These are phyloP conservation scores for Neofusicoccum ribis DNA, from an alignment of 2,329 filamentous ascomycete genomes.

Conservation along the genomic window DNA sequence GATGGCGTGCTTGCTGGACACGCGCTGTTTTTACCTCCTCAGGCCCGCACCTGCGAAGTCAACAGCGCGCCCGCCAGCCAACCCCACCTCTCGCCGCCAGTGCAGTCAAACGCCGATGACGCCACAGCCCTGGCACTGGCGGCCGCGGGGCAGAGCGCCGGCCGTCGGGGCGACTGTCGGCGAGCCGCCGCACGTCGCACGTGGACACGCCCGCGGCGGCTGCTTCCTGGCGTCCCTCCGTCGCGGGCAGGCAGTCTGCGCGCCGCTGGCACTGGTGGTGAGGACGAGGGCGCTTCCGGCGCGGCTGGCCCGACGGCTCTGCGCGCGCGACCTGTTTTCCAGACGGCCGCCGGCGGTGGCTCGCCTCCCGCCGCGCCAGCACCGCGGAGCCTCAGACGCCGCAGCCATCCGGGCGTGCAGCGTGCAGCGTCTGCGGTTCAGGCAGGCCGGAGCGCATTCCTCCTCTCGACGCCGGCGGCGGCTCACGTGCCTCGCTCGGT, in stretches of 20 bases:
- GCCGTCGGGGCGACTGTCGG: background rate
- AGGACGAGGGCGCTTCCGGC: background rate
- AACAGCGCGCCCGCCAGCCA: background rate
- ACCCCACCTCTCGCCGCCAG: conserved; percentile 11
- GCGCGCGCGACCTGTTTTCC: conserved; percentile 5
- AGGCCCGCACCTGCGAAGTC: background rate
- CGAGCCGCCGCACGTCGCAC: too few species aligned
- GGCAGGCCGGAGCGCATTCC: conserved; percentile 10
- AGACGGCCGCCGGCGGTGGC: background rate
- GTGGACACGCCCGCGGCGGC: too few species aligned
- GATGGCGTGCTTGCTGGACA: conserved; percentile 1
- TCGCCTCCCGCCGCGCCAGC: background rate
- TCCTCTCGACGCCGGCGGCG: background rate
- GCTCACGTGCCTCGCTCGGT: background rate
- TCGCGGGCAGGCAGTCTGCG: background rate
- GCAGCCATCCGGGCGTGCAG: background rate
- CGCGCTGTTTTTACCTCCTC: background rate
- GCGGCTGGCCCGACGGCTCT: background rate
- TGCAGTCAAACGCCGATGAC: conserved; percentile 18
- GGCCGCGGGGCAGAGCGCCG: background rate
- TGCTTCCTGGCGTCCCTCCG: too few species aligned
- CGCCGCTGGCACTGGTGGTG: background rate
- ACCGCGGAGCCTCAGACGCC: conserved; percentile 1
- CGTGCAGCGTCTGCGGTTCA: background rate
- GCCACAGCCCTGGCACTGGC: background rate